These are phyloP conservation scores for Danielozyma ontarioensis DNA, from an alignment of 805 yeast species.

Conservation along the genomic window DNA sequence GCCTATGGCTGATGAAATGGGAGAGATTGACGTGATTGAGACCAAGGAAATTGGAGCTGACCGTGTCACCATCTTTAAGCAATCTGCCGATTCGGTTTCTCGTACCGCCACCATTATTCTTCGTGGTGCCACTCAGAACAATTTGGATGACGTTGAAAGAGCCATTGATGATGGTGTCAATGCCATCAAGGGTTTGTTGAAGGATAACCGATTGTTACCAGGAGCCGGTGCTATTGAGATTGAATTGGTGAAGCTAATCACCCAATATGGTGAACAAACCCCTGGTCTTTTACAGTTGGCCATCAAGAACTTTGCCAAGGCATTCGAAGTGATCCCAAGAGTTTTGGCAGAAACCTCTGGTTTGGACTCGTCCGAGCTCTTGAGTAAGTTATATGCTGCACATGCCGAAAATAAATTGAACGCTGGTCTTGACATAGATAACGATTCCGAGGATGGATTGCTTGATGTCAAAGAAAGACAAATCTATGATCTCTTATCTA, in stretches of 20 bases:
- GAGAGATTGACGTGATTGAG: conserved; percentile 80
- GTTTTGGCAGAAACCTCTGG: conserved; percentile 94
- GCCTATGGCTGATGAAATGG: conserved; percentile 92
- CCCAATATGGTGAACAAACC: conserved; percentile 85
- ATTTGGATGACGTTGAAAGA: conserved; percentile 90
- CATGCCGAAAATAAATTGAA: conserved; percentile 60
- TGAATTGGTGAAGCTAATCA: conserved; percentile 74
- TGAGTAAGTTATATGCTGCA: conserved; percentile 84
- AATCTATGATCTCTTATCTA: conserved; percentile 72
- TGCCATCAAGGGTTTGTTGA: conserved; percentile 82
- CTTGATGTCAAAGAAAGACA: conserved; percentile 65
- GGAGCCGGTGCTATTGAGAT: conserved; percentile 97
- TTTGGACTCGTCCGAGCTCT: conserved; percentile 80
- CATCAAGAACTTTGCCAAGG: conserved; percentile 87
- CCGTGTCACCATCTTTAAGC: conserved; percentile 90
- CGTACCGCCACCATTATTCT: conserved; percentile 86
- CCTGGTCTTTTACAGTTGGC: conserved; percentile 92
- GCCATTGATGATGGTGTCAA: conserved; percentile 97
- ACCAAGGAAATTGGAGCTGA: conserved; percentile 96
- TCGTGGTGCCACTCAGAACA: conserved; percentile 95
- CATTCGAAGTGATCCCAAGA: conserved; percentile 92
- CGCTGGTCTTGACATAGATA: conserved; percentile 76
- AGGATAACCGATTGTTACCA: conserved; percentile 73
- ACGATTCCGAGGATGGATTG: conserved; percentile 53
- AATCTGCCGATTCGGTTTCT: conserved; percentile 55